Evolutionary conservation across 352 stramenopile species (phyloP), one percentile per base, ranked within the genome.

Genomic region (Pythium brassicae): DNA sequence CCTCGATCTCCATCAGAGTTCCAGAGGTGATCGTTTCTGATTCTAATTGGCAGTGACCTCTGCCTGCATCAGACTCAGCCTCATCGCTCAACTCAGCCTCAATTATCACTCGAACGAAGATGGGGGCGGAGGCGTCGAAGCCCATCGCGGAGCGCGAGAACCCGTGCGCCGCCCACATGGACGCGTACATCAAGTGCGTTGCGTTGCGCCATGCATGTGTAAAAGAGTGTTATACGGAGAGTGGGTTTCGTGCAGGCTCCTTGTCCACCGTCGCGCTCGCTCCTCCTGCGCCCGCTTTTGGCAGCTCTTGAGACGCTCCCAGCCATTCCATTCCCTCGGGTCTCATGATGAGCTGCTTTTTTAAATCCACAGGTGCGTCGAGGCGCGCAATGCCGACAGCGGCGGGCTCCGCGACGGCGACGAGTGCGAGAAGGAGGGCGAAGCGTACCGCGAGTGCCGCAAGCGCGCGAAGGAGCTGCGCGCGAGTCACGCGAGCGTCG

Each of bases 71-170:
- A 37, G 32, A 37, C 32, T 37, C 32, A 37, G 32, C 6, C 32
- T 37, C 32, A 3, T 37, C 32, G 32, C 5, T 37, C 9, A 14
- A 14, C 32, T 37, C 32, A 37, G 32, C 9, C 32, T 37, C 35
- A 11, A 27, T 32, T 27, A 43, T 43, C 32, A 7, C 29, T 26
- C 23, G 15, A 17, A 25, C 9, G 15, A 51, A 32, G 12, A 90
- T 91, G 80, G 80, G 80, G 35, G 78, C 70, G n/a, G 66, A 89
- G 54, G 59, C 65, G 53, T 87, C 80, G 51, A 88, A 86, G 56
- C 69, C 62, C 48, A 26, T 43, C 44, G 39, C 50, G 60, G 43
- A 53, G 12, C 56, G 50, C 23, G 57, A 50, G 55, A 83, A 89
- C 59, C 72, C 76, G 46, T 91, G 80, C 59, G 60, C 71, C 19